Conservation (phyloP, 495 filamentous ascomycete species). For the Antarctomyces pellizariae region DNA sequence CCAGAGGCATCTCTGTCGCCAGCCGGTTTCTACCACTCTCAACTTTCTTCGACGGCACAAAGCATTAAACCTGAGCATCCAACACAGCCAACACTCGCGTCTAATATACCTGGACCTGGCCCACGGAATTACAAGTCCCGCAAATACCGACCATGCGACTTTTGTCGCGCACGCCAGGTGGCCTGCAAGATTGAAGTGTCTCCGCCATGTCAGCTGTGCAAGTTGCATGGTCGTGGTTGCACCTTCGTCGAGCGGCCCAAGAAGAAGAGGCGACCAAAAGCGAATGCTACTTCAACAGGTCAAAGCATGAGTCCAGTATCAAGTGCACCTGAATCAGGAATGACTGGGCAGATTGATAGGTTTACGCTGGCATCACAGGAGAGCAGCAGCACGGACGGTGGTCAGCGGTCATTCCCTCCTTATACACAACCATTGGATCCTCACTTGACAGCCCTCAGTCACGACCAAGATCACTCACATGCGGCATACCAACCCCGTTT, state of each 20-base stretch:
- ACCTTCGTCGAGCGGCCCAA: slow-evolving; percentile 15
- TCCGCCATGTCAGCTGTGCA: slow-evolving; percentile 14
- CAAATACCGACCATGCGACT: slow-evolving; percentile 12
- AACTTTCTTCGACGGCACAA: slow-evolving; percentile 4
- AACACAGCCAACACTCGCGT: no score
- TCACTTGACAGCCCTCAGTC: slow-evolving; percentile 8
- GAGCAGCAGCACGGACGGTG: background rate
- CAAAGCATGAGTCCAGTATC: no score
- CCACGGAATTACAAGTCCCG: slow-evolving; percentile 10
- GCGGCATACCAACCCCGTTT: no score
- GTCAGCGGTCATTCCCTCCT: background rate
- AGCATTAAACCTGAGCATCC: no score
- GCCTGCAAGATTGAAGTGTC: slow-evolving; percentile 11
- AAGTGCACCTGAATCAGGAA: no score
- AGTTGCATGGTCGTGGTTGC: slow-evolving; percentile 13
- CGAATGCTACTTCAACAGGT: background rate
- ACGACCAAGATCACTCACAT: slow-evolving; percentile 5
- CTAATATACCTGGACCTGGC: slow-evolving; percentile 3
- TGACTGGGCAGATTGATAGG: slow-evolving; percentile 5
- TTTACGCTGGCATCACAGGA: background rate
- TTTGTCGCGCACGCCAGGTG: slow-evolving; percentile 10
- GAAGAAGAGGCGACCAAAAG: slow-evolving; percentile 11
- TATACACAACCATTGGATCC: slow-evolving; percentile 9
- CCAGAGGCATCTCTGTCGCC: slow-evolving; percentile 12
- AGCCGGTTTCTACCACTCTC: slow-evolving; percentile 9